phyloP scores from a whole-genome alignment of 2,329 filamentous ascomycete species.

The Colletotrichum cordylinicola region DNA sequence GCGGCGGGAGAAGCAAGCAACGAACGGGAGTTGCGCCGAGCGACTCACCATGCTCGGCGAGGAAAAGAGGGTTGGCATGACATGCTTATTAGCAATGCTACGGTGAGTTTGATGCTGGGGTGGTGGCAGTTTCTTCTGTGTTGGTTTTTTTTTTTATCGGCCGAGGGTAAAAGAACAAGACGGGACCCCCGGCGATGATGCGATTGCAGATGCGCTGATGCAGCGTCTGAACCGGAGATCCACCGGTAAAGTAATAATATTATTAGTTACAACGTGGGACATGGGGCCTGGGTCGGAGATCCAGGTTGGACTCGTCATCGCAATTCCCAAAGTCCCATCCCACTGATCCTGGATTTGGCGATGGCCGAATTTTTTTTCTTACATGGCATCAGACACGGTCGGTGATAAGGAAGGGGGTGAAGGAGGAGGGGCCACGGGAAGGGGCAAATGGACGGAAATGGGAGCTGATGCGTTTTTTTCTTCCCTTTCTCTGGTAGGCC shows the following conservation, averaged over 20 bases:
- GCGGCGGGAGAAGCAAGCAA: not conserved
- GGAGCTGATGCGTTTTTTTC: not conserved
- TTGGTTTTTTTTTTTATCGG: not conserved
- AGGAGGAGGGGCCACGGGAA: not conserved
- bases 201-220: conserved; percentile 2
- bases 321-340: not conserved
- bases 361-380: not conserved
- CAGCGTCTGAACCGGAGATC: conserved; percentile 3
- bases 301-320: conserved; percentile 11
- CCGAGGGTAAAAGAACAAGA: not conserved
- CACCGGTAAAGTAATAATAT: not conserved
- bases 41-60: not conserved
- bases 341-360: not conserved
- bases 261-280: not conserved
- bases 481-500: not conserved
- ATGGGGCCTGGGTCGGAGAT: not conserved
- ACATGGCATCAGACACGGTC: not conserved
- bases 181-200: conserved; percentile 5
- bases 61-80: not conserved
- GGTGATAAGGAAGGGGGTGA: not conserved
- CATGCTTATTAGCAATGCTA: not conserved
- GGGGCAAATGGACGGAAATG: not conserved
- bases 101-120: not conserved
- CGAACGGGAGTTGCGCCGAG: not conserved
- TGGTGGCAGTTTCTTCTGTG: not conserved